phyloP scores from a whole-genome alignment of 805 yeast genomes.

The Myxozyma lipomycoides region DNA sequence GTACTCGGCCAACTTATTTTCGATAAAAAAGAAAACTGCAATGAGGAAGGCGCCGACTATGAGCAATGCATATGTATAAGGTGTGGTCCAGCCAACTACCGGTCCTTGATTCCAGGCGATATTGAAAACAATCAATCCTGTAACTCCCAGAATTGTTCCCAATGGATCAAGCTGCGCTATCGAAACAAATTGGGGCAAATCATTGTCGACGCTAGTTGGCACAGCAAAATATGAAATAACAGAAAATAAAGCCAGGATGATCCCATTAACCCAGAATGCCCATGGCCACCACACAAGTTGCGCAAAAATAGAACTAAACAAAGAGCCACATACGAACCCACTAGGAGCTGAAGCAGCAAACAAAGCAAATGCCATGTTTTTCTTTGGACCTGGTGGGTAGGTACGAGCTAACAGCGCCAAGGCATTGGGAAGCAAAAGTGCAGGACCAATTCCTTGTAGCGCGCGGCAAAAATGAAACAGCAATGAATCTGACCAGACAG shows the following conservation, averaged over 20 bases:
- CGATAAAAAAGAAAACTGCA: constrained; percentile 47
- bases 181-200: constrained; percentile 33
- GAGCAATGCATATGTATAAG: constrained; percentile 56
- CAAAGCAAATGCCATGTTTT: constrained; percentile 52
- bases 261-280: constrained; percentile 50
- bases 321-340: constrained; percentile 56
- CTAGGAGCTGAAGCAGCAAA: constrained; percentile 62
- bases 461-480: constrained; percentile 47
- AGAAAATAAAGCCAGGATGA: constrained; percentile 39
- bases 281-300: constrained; percentile 57
- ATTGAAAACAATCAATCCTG: constrained; percentile 59
- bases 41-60: constrained; percentile 48
- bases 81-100: constrained; percentile 58
- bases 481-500: constrained; percentile 47
- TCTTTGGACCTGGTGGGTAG: constrained; percentile 46
- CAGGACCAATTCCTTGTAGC: constrained; percentile 62
- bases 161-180: constrained; percentile 44
- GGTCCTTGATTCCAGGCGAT: constrained; percentile 77
- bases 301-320: constrained; percentile 49
- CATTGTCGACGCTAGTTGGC: constrained; percentile 46
- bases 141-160: constrained; percentile 56
- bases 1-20: constrained; percentile 42
- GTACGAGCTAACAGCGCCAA: constrained; percentile 50
- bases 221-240: constrained; percentile 39
- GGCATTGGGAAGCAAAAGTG: constrained; percentile 56